Conservation (phyloP, 805 yeast species). For the Wickerhamomyces pijperi region DNA sequence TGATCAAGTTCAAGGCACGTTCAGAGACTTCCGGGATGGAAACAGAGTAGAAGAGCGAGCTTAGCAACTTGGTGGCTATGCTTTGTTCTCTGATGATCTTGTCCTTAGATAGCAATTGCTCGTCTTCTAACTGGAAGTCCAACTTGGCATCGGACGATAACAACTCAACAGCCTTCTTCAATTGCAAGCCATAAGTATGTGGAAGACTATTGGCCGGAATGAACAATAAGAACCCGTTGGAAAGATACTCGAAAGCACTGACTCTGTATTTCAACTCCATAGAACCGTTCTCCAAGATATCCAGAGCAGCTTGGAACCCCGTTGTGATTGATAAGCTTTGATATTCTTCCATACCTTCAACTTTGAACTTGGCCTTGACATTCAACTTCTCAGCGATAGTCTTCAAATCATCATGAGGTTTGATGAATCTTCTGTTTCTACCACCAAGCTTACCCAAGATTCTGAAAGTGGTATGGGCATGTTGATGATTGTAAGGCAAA, state of each 20-base stretch:
- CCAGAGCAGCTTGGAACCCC: conserved; percentile 70
- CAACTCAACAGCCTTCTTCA: conserved; percentile 38
- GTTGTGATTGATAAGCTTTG: conserved; percentile 75
- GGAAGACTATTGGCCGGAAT: conserved; percentile 35
- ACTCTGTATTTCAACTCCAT: conserved; percentile 52
- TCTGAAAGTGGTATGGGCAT: conserved; percentile 87
- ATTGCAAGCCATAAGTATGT: conserved; percentile 26
- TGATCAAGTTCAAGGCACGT: conserved; percentile 53
- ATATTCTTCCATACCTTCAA: conserved; percentile 54
- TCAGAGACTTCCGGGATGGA: conserved; percentile 62
- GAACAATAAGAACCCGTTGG: conserved; percentile 55
- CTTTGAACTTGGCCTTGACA: conserved; percentile 52
- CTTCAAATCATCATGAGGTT: conserved; percentile 59
- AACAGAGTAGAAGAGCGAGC: conserved; percentile 63
- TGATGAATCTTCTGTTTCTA: conserved; percentile 76
- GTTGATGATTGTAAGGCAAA: conserved; percentile 88
- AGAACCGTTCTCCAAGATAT: conserved; percentile 56
- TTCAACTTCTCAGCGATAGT: conserved; percentile 49
- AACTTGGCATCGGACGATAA: conserved; percentile 26
- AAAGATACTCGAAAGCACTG: conserved; percentile 67
- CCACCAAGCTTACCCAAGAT: conserved; percentile 95
- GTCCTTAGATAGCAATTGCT: conserved; percentile 34
- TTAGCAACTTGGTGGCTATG: conserved; percentile 51
- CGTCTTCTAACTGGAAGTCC: conserved; percentile 22
- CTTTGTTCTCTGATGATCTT: conserved; percentile 53